These are phyloP conservation scores for Phialophora expanda DNA, from an alignment of 2,329 filamentous ascomycete genomes.

Conservation along the genomic window DNA sequence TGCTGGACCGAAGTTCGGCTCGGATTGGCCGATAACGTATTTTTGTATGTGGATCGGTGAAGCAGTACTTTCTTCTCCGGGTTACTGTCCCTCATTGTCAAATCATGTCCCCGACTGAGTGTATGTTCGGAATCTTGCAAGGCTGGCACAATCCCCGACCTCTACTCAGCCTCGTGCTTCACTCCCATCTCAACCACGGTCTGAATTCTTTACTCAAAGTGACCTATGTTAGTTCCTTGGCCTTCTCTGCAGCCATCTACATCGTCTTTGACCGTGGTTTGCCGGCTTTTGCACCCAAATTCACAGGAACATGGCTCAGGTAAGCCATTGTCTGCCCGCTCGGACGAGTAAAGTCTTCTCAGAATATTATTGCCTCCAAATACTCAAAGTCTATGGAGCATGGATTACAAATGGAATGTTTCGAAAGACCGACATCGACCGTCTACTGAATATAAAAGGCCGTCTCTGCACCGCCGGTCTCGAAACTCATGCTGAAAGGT, in stretches of 20 bases:
- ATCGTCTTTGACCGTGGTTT: not conserved
- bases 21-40: not conserved
- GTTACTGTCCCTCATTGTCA: not conserved
- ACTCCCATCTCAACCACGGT: not conserved
- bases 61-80: not conserved
- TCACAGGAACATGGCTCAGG: constrained; percentile 12
- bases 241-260: not conserved
- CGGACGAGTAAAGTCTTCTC: constrained; percentile 5
- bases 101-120: not conserved
- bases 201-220: not conserved
- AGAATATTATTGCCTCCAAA: not conserved
- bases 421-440: not conserved
- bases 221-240: not conserved
- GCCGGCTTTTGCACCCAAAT: not conserved
- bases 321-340: constrained; percentile 13
- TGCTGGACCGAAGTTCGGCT: not conserved
- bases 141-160: not conserved
- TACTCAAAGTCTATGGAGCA: not conserved
- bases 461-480: not conserved
- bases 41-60: not conserved
- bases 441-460: constrained; percentile 4
- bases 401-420: constrained; percentile 6
- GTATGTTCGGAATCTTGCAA: not conserved
- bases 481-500: not conserved
- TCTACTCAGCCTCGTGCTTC: not conserved